Conservation (phyloP, 345 rosid genomes). For the Camelina hispida region DNA sequence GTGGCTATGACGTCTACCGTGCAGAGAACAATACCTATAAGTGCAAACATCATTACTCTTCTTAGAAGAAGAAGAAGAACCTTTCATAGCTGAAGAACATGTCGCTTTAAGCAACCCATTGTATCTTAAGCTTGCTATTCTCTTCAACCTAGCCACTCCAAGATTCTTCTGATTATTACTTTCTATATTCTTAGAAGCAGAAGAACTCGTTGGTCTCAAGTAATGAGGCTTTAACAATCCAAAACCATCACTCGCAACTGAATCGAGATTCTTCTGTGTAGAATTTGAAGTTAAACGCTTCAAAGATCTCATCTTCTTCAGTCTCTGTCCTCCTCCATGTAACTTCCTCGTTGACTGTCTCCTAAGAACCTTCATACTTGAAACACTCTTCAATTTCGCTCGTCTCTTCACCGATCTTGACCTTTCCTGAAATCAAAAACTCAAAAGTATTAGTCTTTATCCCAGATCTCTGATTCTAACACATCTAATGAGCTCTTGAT, state of each 20-base stretch:
- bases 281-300: slow-evolving; percentile 38
- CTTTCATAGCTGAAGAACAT: slow-evolving; percentile 84
- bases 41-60: slow-evolving; percentile 53
- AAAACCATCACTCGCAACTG: slow-evolving; percentile 13
- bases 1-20: slow-evolving; percentile 60
- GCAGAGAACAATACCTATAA: slow-evolving; percentile 89
- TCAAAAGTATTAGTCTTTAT: neutral
- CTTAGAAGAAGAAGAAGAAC: slow-evolving; percentile 58
- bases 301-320: slow-evolving; percentile 55
- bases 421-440: slow-evolving; percentile 50
- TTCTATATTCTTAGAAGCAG: slow-evolving; percentile 41
- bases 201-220: slow-evolving; percentile 46
- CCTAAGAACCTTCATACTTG: slow-evolving; percentile 55
- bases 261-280: slow-evolving; percentile 31
- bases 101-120: slow-evolving; percentile 58
- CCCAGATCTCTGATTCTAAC: slow-evolving; percentile 36
- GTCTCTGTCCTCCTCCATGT: slow-evolving; percentile 52
- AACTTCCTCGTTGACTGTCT: slow-evolving; percentile 54
- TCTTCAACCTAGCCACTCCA: slow-evolving; percentile 45
- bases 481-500: slow-evolving; percentile 25
- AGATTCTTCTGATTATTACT: slow-evolving; percentile 35
- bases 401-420: slow-evolving; percentile 45
- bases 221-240: slow-evolving; percentile 40
- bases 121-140: slow-evolving; percentile 59
- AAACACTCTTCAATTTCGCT: slow-evolving; percentile 47